Base-by-base conservation (phyloP, 2,329 filamentous ascomycete species). In the Monosporascus sp. region DNA sequence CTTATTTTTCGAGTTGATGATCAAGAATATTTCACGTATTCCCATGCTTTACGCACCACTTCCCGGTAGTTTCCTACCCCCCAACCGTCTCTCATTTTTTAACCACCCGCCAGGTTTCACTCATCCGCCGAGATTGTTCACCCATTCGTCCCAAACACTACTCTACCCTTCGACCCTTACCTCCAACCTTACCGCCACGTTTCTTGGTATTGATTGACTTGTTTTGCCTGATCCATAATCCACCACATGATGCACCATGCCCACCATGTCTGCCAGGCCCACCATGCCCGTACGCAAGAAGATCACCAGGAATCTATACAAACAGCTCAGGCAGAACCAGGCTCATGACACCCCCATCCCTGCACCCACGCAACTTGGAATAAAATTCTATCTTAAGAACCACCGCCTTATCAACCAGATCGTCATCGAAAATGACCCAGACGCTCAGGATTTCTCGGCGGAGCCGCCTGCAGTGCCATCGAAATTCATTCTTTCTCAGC, bases 401-500 rank as follows among this genome's bases (percentile, higher is more conserved):
- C 51, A 54, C 18, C 38, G 44, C 7, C 52, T 44, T 18, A 60
- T 58, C 39, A 50, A 38, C 37, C 60, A 56, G 14, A 44, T 56
- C 27, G 24, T 38, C 5, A 47, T 59, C 35, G 49, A 51, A 17
- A 37, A 47, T 39, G 44, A 51, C 27, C 15, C 20, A 9, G 22
- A 49, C 17, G 14, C 37, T 35, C 3, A n/a, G 6, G 14, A 49
- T 9, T 37, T 43, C 18, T 39, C 45, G 20, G 44, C 41, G 25
- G 17, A 53, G 17, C 48, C 53, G n/a, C 47, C 52, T 22, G 37
- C 58, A 47, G 60, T 56, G 52, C 55, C 63, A 48, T 68, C 72
- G 7, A 63, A 64, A 24, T 75, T 75, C 54, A 65, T 76, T 20
- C 51, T 65, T 37, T 73, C 72, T 37, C 74, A 76, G 55, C 64